A percentile compares a stretch with the other conserved stretches of the same genome.
These are phyloP conservation scores for Penicillium sumatraense DNA, from an alignment of 2,329 filamentous ascomycete genomes.

Conservation along the genomic window DNA sequence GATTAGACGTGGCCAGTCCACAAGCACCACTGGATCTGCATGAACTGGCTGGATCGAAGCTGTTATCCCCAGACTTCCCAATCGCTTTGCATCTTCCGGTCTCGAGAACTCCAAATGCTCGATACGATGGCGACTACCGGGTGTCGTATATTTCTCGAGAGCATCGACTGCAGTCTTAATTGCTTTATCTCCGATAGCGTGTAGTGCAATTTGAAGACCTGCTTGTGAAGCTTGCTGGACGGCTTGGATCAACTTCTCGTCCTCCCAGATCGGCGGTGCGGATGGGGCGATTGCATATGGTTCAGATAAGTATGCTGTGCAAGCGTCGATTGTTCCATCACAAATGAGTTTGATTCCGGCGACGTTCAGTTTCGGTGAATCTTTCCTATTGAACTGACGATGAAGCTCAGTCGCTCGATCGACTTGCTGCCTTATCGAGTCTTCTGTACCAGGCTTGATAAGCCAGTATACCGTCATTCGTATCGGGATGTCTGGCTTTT, in stretches of 20 bases:
- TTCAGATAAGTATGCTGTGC: constrained; percentile 27
- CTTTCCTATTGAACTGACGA: constrained; percentile 43
- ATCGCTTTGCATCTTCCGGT: constrained; percentile 49
- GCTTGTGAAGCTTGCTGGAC: constrained; percentile 49
- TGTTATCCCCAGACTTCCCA: constrained; percentile 51
- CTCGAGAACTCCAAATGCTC: constrained; percentile 57
- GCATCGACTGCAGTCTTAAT: constrained; percentile 50
- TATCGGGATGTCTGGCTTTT: constrained; percentile 35
- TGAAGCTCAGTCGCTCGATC: constrained; percentile 50
- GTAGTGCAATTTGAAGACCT: constrained; percentile 54
- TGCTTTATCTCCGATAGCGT: constrained; percentile 56
- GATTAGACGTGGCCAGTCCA: constrained; percentile 48
- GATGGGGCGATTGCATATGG: constrained; percentile 33
- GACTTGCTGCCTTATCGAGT: constrained; percentile 51
- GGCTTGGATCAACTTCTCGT: constrained; percentile 26
- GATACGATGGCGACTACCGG: constrained; percentile 47
- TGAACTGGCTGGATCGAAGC: constrained; percentile 48
- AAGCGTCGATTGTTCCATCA: constrained; percentile 57
- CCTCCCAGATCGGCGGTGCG: not conserved
- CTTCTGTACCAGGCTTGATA: constrained; percentile 40
- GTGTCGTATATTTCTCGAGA: constrained; percentile 21
- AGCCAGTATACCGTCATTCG: constrained; percentile 55
- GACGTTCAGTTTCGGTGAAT: constrained; percentile 49
- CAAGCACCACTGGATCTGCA: constrained; percentile 50
- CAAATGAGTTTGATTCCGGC: constrained; percentile 56